Evolutionary conservation across 176 grass and related monocot genomes (phyloP), one percentile per base, ranked within the genome.

Genomic region (Oryza longistaminata): DNA sequence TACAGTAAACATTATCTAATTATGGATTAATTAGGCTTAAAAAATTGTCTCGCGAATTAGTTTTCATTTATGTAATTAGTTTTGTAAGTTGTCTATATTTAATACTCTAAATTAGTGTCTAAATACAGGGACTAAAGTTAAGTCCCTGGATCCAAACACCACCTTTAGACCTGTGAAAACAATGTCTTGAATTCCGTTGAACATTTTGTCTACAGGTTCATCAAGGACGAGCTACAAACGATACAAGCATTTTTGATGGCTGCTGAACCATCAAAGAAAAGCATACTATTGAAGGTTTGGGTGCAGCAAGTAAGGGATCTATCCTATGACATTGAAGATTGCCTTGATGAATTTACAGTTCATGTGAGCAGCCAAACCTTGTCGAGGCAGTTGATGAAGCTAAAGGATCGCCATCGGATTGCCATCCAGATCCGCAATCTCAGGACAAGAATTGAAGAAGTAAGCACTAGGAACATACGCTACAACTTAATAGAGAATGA

Each of bases 371-470:
- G 53, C 4, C 15, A 64, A 66, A 50, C 66, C 12, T 1, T 64
- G 2, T n/a, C 3, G 0, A 25, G 9, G 0, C 43, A 46, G 48
- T 1, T 73, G 10, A 27, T 40, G 3, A 73, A 75, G 70, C 76
- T 88, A 2, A n/a, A 21, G 2, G 24, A 62, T 0, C 74, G 81
- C 2, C 66, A 19, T 9, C 66, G 50, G 0, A 88, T 88, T 1
- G 81, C 74, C 16, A 22, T 71, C 0, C 73, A 88, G 7, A 80
- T 88, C 2, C 71, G 66, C 0, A 14, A 66, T 0, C 75, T 88
- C 8, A 88, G 64, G 7, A 10, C 15, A 66, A 84, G 82, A 43
- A 50, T 84, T 50, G 73, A 88, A 11, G 81, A 88, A 68, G 73
- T 84, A 10, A 88, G 81, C 42, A 50, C 2, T 0, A 89, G 66